These are phyloP conservation scores for Phanerodontia chrysosporium DNA, from an alignment of 768 basidiomycete species.

Conservation along the genomic window DNA sequence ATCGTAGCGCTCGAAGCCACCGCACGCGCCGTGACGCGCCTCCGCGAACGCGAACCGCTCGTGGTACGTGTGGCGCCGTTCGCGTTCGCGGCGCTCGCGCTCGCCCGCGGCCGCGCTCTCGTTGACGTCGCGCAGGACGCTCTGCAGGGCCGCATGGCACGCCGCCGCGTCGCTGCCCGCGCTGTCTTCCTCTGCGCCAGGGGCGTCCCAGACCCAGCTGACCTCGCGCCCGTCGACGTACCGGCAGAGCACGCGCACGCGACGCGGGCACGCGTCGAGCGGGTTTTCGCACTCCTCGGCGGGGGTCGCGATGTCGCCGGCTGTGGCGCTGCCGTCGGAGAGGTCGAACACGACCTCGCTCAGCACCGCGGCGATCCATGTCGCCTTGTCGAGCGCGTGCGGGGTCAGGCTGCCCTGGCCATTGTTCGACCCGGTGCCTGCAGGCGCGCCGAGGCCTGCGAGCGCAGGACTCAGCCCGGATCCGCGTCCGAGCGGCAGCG, in stretches of 20 bases:
- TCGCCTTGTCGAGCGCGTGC: constrained; percentile 59
- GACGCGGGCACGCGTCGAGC: background rate
- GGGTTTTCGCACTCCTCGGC: background rate
- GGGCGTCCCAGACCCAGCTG: constrained; percentile 41
- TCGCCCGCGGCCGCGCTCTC: constrained; percentile 42
- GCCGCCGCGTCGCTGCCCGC: constrained; percentile 14
- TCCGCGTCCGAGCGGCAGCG: background rate
- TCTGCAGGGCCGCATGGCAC: constrained; percentile 43
- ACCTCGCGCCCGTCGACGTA: constrained; percentile 56
- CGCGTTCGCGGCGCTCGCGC: constrained; percentile 30
- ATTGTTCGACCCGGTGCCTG: constrained; percentile 18
- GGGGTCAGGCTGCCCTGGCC: constrained; percentile 4
- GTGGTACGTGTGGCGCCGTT: constrained; percentile 17
- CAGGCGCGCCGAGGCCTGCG: constrained; percentile 49
- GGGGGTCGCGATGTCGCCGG: constrained; percentile 21
- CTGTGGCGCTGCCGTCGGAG: constrained; percentile 29
- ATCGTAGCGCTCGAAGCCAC: background rate
- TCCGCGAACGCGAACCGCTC: background rate
- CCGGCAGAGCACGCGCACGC: constrained; percentile 28
- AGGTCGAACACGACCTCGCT: constrained; percentile 64
- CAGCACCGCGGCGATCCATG: constrained; percentile 50
- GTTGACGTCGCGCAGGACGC: constrained; percentile 50
- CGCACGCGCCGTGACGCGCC: background rate
- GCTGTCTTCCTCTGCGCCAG: background rate
- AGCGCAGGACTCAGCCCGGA: constrained; percentile 30